phyloP scores from a whole-genome alignment of 345 rosid species.

The Heritiera fomes region DNA sequence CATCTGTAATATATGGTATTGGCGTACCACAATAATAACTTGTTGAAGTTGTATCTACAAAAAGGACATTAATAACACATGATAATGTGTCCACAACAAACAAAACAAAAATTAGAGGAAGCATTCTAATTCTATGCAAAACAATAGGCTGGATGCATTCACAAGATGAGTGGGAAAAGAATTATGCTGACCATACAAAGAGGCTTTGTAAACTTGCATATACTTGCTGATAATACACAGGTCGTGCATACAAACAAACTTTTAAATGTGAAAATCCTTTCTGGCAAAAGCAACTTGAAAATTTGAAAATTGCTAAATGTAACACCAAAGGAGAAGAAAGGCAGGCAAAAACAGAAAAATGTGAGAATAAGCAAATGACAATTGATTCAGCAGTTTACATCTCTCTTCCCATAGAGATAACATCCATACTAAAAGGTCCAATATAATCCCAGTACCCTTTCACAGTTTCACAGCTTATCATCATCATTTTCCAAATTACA shows the following conservation, averaged over 20 bases:
- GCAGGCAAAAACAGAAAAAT: background rate
- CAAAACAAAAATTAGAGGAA: too few species aligned
- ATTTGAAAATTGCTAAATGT: background rate
- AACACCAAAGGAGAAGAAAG: background rate
- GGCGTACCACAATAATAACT: background rate
- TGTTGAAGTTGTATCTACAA: too few species aligned
- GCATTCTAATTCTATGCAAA: too few species aligned
- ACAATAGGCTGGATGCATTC: too few species aligned
- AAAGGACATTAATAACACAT: too few species aligned
- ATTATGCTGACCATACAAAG: background rate
- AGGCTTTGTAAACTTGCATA: background rate
- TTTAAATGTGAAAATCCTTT: too few species aligned
- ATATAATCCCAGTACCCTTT: background rate
- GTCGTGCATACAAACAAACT: background rate
- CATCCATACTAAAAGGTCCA: background rate
- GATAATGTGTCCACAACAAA: background rate
- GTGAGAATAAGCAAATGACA: background rate
- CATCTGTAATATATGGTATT: background rate
- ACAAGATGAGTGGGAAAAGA: too few species aligned
- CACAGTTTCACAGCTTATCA: background rate
- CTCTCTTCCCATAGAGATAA: background rate
- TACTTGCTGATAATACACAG: background rate
- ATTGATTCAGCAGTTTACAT: background rate
- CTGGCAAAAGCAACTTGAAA: background rate
- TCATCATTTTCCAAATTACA: background rate